phyloP scores from a whole-genome alignment of 257 asterid species.

The Misopates orontium region DNA sequence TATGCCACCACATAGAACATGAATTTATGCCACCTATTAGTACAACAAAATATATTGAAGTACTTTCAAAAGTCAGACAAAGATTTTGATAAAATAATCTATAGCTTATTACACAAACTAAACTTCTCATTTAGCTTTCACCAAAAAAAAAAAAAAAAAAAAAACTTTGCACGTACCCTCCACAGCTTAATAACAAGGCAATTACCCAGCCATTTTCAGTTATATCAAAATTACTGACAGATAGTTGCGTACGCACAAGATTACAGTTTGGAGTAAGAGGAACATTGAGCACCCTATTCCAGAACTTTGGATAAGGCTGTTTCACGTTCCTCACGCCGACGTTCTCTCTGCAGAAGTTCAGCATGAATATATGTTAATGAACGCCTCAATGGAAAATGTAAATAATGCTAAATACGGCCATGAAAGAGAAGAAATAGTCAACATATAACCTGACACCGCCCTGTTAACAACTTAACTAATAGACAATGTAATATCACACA shows the following conservation, averaged over 20 bases:
- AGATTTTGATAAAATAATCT: background rate
- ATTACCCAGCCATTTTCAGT: background rate
- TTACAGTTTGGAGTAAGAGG: slow-evolving; percentile 11
- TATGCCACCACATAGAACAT: too few relatives aligned
- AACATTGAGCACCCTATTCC: slow-evolving; percentile 29
- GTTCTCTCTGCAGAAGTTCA: slow-evolving; percentile 60
- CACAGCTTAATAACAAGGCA: background rate
- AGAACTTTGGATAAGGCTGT: slow-evolving; percentile 43
- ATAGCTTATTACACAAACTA: slow-evolving; percentile 14
- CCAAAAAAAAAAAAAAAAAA: background rate
- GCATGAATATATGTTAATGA: slow-evolving; percentile 23
- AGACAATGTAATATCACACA: slow-evolving; percentile 3
- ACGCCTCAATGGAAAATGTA: background rate
- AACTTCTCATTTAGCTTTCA: background rate
- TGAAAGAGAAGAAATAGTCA: background rate
- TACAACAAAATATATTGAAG: slow-evolving; percentile 12
- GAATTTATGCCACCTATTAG: background rate
- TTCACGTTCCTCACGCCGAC: slow-evolving; percentile 58
- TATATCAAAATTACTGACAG: slow-evolving; percentile 3
- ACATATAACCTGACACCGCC: slow-evolving; percentile 3
- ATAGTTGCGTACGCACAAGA: background rate
- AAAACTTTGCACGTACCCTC: slow-evolving; percentile 9
- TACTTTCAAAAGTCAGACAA: slow-evolving; percentile 6
- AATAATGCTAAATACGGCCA: background rate
- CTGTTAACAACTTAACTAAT: slow-evolving; percentile 20